Base-by-base conservation (phyloP, 2,329 filamentous ascomycete species). In the Orbilia brochopaga region DNA sequence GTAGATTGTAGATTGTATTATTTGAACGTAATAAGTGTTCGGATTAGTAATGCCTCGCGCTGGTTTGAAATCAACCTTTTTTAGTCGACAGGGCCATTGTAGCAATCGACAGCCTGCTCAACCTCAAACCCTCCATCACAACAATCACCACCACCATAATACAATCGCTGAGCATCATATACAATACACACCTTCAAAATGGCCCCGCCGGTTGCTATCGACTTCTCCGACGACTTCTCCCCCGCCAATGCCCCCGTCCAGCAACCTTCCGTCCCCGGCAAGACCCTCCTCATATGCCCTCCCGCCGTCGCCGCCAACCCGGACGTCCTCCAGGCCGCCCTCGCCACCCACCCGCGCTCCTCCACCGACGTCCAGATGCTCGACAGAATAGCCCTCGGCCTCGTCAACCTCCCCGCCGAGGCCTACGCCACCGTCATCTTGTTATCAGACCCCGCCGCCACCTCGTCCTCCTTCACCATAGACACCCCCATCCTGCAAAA, bases 311-410 rank as follows among this genome's bases (percentile, higher is more conserved):
- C 94, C 75, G 87, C 91, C 62, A 89, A 96, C 80, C 90, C 92
- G 75, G 88, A 91, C 75, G 87, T 87, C 77, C 84, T 97, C 75
- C 85, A 87, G 74, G 82, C 83, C 75, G 83, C 94, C 73, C 86
- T 96, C 77, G 83, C 87, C 69, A 83, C 86, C 65, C 87, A 94
- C 79, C 67, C 67, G 19, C 88, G 91, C 78, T 82, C 84, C 74
- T 83, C 85, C 51, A 93, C 92, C 73, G 94, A 99, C 78, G 84
- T 99, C 59, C 94, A 97, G 80, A 99, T 99, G 94, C 89, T 99
- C 73, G 94, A 99, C 81, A 91, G 94, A 57, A 85, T 99, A 44
- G 87, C 90, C 1, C 86, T 90, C 37, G 91, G 91, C 73, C 83
- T 96, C 40, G 90, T 94, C 65, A 83, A 87, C 6, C 87, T 99